phyloP scores from a whole-genome alignment of 345 rosid genomes.

The Odontarrhena argentea region DNA sequence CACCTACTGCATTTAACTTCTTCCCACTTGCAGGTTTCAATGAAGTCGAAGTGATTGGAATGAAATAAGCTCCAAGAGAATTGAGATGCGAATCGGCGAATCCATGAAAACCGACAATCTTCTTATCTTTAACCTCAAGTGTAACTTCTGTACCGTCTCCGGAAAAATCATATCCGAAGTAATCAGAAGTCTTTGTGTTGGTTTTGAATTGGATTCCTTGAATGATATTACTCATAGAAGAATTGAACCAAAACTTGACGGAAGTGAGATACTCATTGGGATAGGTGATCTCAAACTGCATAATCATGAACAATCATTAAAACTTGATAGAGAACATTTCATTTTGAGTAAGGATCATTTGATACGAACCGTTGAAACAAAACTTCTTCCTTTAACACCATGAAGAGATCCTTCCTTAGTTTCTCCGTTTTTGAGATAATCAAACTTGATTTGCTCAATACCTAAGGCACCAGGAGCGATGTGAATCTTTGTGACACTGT shows the following conservation, averaged over 20 bases:
- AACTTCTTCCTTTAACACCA: slow-evolving; percentile 7
- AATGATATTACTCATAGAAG: not conserved
- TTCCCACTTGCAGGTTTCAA: too few relatives aligned
- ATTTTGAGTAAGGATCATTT: too few relatives aligned
- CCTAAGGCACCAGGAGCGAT: slow-evolving; percentile 1
- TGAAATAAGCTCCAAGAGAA: slow-evolving; percentile 35
- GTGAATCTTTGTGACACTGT: slow-evolving; percentile 18
- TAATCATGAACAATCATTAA: not conserved
- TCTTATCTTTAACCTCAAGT: slow-evolving; percentile 26
- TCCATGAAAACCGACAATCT: slow-evolving; percentile 30
- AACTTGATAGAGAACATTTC: not conserved
- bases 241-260: slow-evolving; percentile 16
- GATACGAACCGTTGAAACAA: slow-evolving; percentile 13
- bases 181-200: slow-evolving; percentile 21
- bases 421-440: slow-evolving; percentile 14
- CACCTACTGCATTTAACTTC: not conserved
- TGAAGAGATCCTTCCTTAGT: slow-evolving; percentile 10
- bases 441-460: slow-evolving; percentile 15
- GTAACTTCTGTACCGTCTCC: slow-evolving; percentile 27
- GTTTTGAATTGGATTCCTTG: slow-evolving; percentile 32
- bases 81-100: not conserved
- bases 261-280: slow-evolving; percentile 28
- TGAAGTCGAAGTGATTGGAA: not conserved
- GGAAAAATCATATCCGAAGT: slow-evolving; percentile 13
- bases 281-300: slow-evolving; percentile 20